phyloP scores from a whole-genome alignment of 2,329 filamentous ascomycete genomes.

The Fusarium buxicola region DNA sequence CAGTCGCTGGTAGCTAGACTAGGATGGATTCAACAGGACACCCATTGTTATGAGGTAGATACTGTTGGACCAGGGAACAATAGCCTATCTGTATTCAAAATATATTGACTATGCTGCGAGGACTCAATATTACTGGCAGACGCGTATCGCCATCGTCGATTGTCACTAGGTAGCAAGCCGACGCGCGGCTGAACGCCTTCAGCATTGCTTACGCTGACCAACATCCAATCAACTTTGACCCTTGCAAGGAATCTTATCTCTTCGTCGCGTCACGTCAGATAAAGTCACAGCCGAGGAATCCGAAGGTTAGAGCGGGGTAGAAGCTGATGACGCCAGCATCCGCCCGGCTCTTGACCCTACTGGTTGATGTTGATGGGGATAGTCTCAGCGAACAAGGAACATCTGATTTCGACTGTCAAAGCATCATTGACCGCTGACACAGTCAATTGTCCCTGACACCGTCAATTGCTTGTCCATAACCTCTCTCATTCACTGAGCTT shows the following conservation, averaged over 20 bases:
- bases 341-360: constrained; percentile 3
- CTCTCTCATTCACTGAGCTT: no score
- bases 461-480: no score
- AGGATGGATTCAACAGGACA: no score
- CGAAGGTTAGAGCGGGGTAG: constrained; percentile 28
- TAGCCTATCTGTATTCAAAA: not conserved
- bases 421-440: constrained; percentile 33
- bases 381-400: constrained; percentile 6
- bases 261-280: constrained; percentile 32
- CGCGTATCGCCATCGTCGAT: constrained; percentile 20
- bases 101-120: not conserved
- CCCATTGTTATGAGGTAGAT: no score
- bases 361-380: constrained; percentile 1
- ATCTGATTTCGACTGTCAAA: not conserved
- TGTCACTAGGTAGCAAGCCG: not conserved
- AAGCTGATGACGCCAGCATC: constrained; percentile 38
- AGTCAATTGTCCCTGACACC: no score
- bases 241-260: not conserved
- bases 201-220: not conserved
- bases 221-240: not conserved
- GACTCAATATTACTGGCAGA: not conserved
- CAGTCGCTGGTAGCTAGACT: constrained; percentile 11
- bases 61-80: no score
- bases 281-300: constrained; percentile 15
- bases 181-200: constrained; percentile 16